A percentile compares a stretch with the other conserved stretches of the same genome.
Conservation (phyloP, 2,329 filamentous ascomycete species). For the Beauveria varroae region DNA sequence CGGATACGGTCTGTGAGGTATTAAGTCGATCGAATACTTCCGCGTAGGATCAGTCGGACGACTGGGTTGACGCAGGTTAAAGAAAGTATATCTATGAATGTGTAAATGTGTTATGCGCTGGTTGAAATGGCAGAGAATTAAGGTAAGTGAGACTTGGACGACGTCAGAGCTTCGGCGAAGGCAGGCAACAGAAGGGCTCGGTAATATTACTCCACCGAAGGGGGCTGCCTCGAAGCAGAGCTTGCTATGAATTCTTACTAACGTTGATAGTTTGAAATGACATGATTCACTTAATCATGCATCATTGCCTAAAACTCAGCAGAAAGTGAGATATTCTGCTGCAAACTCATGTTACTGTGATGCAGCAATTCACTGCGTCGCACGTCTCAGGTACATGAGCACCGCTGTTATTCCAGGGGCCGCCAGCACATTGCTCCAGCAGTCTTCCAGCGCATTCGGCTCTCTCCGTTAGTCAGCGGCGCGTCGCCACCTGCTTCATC, state of each 20-base stretch:
- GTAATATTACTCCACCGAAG: neutral
- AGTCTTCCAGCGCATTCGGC: constrained; percentile 3
- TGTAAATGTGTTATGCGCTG: neutral
- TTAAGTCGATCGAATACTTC: too few relatives aligned
- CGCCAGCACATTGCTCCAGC: neutral
- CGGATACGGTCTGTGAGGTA: neutral
- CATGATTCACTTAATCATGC: neutral
- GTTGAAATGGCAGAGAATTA: neutral
- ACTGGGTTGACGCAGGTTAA: too few relatives aligned
- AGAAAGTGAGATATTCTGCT: neutral
- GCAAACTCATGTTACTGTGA: neutral
- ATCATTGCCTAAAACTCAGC: neutral
- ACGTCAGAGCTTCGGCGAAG: neutral
- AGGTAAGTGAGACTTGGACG: neutral
- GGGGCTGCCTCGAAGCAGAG: neutral
- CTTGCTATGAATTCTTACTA: neutral
- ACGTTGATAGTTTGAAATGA: neutral
- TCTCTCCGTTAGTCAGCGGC: constrained; percentile 3
- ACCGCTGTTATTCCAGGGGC: neutral
- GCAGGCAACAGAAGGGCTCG: neutral
- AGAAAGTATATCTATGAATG: too few relatives aligned
- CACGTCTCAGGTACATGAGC: neutral
- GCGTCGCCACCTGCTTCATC: neutral
- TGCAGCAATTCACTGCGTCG: neutral
- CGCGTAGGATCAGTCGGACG: too few relatives aligned